Evolutionary conservation across 164 flowering plant species (phyloP).

Genomic region (Akebia trifoliata): DNA sequence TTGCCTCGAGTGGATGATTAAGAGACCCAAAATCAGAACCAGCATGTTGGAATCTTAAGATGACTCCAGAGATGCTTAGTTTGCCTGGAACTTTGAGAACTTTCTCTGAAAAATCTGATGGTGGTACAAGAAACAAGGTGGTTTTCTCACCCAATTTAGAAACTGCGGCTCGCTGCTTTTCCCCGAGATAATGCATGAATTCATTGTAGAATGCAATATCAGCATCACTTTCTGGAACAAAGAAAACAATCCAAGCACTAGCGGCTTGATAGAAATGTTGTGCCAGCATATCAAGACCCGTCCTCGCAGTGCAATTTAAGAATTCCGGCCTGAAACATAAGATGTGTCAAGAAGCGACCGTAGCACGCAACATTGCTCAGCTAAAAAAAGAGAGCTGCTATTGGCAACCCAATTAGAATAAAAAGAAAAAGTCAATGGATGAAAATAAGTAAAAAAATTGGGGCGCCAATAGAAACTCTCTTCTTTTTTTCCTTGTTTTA

Average conservation of each 20-base stretch:
- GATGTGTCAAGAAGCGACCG: background rate
- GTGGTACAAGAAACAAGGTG: slow-evolving; percentile 91
- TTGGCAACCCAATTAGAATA: too few species aligned
- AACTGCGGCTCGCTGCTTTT: slow-evolving; percentile 91
- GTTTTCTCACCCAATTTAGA: slow-evolving; percentile 79
- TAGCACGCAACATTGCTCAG: background rate
- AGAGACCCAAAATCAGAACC: slow-evolving; percentile 39
- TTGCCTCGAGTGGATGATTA: slow-evolving; percentile 33
- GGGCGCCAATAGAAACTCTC: too few species aligned
- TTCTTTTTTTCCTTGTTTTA: too few species aligned
- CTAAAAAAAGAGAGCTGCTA: too few species aligned
- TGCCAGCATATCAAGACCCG: slow-evolving; percentile 93
- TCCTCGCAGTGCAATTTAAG: slow-evolving; percentile 90
- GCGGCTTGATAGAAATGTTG: slow-evolving; percentile 88
- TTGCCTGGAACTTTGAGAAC: slow-evolving; percentile 92
- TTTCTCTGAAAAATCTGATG: slow-evolving; percentile 89
- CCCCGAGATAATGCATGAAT: slow-evolving; percentile 82
- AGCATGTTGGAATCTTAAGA: slow-evolving; percentile 60
- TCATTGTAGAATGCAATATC: slow-evolving; percentile 82
- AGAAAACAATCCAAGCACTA: slow-evolving; percentile 79
- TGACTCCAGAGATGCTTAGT: slow-evolving; percentile 85
- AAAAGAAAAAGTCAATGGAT: too few species aligned
- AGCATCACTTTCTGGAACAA: slow-evolving; percentile 77
- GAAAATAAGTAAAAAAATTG: too few species aligned
- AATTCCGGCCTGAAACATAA: slow-evolving; percentile 69